Conservation (phyloP, 2,329 filamentous ascomycete species). For the Colletotrichum sidae region DNA sequence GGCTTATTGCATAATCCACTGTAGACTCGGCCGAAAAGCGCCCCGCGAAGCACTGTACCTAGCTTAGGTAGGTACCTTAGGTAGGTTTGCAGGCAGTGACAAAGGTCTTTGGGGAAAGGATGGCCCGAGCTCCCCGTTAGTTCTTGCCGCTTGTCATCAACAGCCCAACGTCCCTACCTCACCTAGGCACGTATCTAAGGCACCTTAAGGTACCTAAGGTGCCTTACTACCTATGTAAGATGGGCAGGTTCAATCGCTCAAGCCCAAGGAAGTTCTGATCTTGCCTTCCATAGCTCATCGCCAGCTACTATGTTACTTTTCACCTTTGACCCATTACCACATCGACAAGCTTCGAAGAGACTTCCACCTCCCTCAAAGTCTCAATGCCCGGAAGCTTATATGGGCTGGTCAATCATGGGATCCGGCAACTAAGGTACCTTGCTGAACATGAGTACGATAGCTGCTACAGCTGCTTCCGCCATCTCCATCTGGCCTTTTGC, state of each 20-base stretch:
- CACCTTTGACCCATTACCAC: background rate
- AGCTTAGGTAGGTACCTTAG: background rate
- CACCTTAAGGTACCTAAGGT: background rate
- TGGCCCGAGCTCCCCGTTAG: conserved; percentile 21
- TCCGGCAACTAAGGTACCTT: conserved; percentile 3
- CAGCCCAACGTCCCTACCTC: background rate
- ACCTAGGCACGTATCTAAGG: background rate
- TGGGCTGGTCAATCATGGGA: conserved; percentile 4
- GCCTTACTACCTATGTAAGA: background rate
- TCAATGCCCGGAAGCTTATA: conserved; percentile 20
- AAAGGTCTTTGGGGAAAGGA: background rate
- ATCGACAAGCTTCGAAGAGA: conserved; percentile 21
- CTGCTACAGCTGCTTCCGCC: too few species aligned
- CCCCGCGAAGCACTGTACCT: conserved; percentile 11
- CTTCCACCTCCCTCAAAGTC: conserved; percentile 16
- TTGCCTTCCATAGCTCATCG: conserved; percentile 2
- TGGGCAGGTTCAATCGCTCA: background rate
- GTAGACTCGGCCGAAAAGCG: conserved; percentile 29
- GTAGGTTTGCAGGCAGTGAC: background rate
- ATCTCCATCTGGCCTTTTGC: background rate
- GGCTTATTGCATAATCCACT: conserved; percentile 26
- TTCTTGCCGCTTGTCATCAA: background rate
- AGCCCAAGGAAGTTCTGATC: too few species aligned
- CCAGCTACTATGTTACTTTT: background rate
- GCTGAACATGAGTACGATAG: background rate